Base-by-base conservation (phyloP, 78 protist genomes). In the Neovahlkampfia damariscottae region DNA sequence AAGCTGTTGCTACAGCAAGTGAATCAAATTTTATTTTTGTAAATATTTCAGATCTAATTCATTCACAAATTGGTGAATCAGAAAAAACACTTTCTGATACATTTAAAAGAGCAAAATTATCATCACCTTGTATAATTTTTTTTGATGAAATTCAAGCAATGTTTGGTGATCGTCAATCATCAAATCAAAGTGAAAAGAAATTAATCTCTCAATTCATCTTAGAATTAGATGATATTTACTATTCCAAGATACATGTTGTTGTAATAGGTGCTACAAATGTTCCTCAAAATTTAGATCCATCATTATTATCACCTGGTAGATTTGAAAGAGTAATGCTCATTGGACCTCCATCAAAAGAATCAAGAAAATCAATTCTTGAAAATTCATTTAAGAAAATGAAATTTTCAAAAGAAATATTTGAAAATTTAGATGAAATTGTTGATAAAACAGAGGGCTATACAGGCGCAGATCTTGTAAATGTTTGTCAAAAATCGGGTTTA, bases 1-100 rank as follows among this genome's bases (percentile, higher is more conserved):
- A 89, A 35, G 98, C 98, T 1, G 68, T 95, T 36, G 98, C 98
- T 66, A 79, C 89, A 0, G 95, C 90, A 68, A 32, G 88, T 19
- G 88, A 83, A 6, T 29, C 89, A 28, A 90, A 88, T 72, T 95
- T 95, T 32, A 8, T 95, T 28, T 86, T 95, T 0, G 92, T 95
- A 10, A 94, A 92, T 69, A 96, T 94, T 2, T 94, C 97, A 0
- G 95, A 90, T 32, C 70, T 93, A 36, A 68, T 93, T 37, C 72
- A 83, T 8, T 94, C 91, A 41, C 90, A 80, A 76, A 93, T 93
- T 7, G 96, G 96, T 32, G 94, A 92, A 41, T 82, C 89, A 5
- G 96, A 92, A 62, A 75, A 83, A 28, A 86, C 89, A 8, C 81
- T 92, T 5, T 40, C 91, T 5, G 90, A 83, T 36, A 80, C 90